A percentile compares a stretch with the other conserved stretches of the same genome.
Evolutionary conservation across 2,329 filamentous ascomycete species (phyloP).

Genomic region (Fusarium oxysporum): DNA sequence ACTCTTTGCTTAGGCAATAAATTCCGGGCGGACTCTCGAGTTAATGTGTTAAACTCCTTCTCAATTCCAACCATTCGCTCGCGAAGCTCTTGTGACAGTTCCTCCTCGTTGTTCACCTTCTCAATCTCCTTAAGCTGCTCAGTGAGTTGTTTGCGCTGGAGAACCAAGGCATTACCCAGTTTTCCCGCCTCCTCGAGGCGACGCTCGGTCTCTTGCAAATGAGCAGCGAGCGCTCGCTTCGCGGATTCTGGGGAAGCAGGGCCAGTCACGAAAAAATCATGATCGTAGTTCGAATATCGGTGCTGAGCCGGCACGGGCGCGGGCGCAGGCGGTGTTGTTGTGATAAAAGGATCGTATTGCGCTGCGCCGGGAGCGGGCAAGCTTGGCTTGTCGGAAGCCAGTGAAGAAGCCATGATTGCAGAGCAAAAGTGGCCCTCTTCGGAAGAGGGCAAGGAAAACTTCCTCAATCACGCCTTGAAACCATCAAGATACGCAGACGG

Average conservation of each 20-base stretch:
- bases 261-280: conserved; percentile 80
- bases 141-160: conserved; percentile 85
- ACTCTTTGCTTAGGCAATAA: conserved; percentile 88
- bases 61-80: conserved; percentile 88
- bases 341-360: conserved; percentile 69
- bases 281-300: conserved; percentile 86
- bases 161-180: conserved; percentile 85
- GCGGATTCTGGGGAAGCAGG: conserved; percentile 83
- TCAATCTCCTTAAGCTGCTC: conserved; percentile 89
- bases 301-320: conserved; percentile 63
- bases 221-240: conserved; percentile 88
- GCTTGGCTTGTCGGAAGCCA: conserved; percentile 56
- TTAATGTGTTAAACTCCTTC: conserved; percentile 94
- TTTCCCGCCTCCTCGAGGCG: conserved; percentile 92
- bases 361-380: conserved; percentile 53
- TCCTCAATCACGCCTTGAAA: conserved; percentile 45
- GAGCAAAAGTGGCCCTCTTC: conserved; percentile 39
- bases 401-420: conserved; percentile 57
- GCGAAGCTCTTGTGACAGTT: conserved; percentile 85
- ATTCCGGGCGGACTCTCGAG: conserved; percentile 86
- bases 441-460: conserved; percentile 29
- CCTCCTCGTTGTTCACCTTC: conserved; percentile 77
- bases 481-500: conserved; percentile 45
- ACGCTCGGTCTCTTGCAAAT: conserved; percentile 91
- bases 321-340: conserved; percentile 51